Conservation (phyloP, 768 basidiomycete genomes). For the Lentinula sp. region DNA sequence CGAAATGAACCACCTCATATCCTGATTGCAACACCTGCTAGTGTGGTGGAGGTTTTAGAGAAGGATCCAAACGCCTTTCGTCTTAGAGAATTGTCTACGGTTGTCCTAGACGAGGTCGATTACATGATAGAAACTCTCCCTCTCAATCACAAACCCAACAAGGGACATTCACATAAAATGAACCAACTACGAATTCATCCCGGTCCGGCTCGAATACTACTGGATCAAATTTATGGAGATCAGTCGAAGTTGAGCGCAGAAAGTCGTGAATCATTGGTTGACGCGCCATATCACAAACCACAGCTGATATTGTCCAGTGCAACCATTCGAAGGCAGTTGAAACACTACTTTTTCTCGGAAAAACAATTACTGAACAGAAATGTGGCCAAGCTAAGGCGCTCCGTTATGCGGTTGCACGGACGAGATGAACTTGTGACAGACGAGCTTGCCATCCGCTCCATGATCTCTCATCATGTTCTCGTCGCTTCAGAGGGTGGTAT, state of each 20-base stretch:
- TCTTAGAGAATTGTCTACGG: conserved; percentile 40
- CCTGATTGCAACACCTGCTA: conserved; percentile 68
- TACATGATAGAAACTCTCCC: conserved; percentile 57
- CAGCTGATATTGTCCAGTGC: conserved; percentile 70
- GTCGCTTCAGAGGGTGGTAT: conserved; percentile 53
- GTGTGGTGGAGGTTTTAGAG: conserved; percentile 50
- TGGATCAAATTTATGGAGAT: conserved; percentile 49
- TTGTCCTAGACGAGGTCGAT: conserved; percentile 76
- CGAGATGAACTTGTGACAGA: neutral
- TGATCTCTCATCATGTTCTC: conserved; percentile 48
- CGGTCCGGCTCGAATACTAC: conserved; percentile 49
- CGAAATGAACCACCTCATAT: conserved; percentile 51
- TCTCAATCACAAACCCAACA: conserved; percentile 16
- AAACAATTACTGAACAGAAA: conserved; percentile 53
- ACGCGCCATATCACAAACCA: conserved; percentile 22
- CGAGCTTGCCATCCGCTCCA: neutral
- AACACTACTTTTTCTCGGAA: conserved; percentile 45
- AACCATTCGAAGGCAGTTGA: conserved; percentile 53
- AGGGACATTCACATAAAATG: conserved; percentile 21
- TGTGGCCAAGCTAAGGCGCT: conserved; percentile 31
- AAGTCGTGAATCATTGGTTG: conserved; percentile 1
- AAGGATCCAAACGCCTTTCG: conserved; percentile 36
- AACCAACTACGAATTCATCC: conserved; percentile 47
- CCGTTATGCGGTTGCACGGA: conserved; percentile 6
- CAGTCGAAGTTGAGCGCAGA: conserved; percentile 3